phyloP scores from a whole-genome alignment of 352 stramenopile species.

The Pythium folliculosum region DNA sequence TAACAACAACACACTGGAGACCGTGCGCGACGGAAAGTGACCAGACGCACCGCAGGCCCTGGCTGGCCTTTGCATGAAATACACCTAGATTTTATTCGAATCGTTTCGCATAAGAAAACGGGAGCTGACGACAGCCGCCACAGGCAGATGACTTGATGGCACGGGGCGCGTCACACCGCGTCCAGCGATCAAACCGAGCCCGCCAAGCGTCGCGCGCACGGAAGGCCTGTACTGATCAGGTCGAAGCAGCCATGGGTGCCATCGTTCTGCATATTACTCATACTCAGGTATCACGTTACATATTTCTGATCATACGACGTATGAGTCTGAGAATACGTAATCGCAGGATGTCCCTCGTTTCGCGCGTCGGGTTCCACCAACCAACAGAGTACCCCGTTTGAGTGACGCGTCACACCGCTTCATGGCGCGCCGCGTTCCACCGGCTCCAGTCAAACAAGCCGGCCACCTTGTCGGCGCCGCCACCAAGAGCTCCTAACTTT shows the following conservation, averaged over 20 bases:
- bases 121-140: too few relatives aligned
- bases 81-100: not conserved
- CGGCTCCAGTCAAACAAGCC: conserved; percentile 3
- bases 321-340: conserved; percentile 1
- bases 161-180: too few relatives aligned
- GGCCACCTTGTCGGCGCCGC: not conserved
- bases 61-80: not conserved
- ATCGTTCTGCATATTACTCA: too few relatives aligned
- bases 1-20: not conserved
- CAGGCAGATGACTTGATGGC: too few relatives aligned
- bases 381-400: conserved; percentile 4
- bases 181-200: too few relatives aligned
- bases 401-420: conserved; percentile 20
- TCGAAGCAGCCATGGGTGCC: too few relatives aligned
- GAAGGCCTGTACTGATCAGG: too few relatives aligned
- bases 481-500: not conserved
- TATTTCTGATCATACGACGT: conserved; percentile 12
- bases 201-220: too few relatives aligned
- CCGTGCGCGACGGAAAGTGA: not conserved
- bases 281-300: too few relatives aligned
- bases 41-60: too few relatives aligned
- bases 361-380: conserved; percentile 3
- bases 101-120: not conserved
- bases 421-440: not conserved
- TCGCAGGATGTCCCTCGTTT: not conserved